phyloP scores from a whole-genome alignment of 768 basidiomycete species.

The Xerocomellus dryophilus region DNA sequence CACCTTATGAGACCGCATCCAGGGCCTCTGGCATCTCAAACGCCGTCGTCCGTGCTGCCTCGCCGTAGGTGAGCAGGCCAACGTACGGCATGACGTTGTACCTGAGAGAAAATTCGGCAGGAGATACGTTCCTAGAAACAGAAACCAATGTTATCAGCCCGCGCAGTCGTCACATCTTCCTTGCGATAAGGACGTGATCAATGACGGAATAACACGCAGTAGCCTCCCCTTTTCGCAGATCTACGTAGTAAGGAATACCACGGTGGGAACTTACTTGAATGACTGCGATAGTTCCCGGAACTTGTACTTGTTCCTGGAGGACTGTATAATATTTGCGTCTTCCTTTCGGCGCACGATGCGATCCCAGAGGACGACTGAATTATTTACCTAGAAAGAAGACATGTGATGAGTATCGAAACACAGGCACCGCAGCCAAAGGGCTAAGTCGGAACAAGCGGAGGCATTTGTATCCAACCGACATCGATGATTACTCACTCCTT shows the following conservation, averaged over 20 bases:
- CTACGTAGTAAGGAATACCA: neutral
- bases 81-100: slow-evolving; percentile 93
- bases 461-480: slow-evolving; percentile 2
- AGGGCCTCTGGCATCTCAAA: slow-evolving; percentile 35
- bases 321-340: slow-evolving; percentile 55
- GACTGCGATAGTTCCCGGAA: slow-evolving; percentile 70
- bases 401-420: slow-evolving; percentile 7
- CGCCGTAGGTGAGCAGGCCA: slow-evolving; percentile 74
- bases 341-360: slow-evolving; percentile 80
- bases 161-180: neutral
- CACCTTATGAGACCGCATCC: slow-evolving; percentile 29
- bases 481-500: slow-evolving; percentile 55
- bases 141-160: slow-evolving; percentile 18
- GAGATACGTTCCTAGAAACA: slow-evolving; percentile 53
- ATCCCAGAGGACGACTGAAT: slow-evolving; percentile 89
- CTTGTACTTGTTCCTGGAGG: slow-evolving; percentile 74
- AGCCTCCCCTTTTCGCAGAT: slow-evolving; percentile 5
- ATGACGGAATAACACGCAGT: slow-evolving; percentile 21
- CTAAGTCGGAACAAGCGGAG: slow-evolving; percentile 8
- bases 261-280: slow-evolving; percentile 61
- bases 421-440: slow-evolving; percentile 22
- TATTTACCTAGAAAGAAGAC: slow-evolving; percentile 48
- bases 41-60: slow-evolving; percentile 51
- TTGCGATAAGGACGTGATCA: slow-evolving; percentile 14
- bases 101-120: slow-evolving; percentile 70